Conservation (phyloP, 768 basidiomycete genomes). For the Hydnomerulius pinastri region DNA sequence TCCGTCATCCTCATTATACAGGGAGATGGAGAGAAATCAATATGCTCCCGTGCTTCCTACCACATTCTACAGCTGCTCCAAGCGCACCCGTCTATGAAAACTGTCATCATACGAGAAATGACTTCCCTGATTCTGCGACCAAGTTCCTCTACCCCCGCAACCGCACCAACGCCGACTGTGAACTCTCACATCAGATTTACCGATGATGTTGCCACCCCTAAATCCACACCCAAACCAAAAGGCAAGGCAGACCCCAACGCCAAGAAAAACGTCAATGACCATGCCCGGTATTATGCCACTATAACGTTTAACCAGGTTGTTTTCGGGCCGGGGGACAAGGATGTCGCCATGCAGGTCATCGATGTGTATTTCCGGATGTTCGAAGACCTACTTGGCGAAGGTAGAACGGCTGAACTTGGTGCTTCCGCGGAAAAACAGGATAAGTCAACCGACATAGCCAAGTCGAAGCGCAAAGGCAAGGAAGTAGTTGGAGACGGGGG, state of each 20-base stretch:
- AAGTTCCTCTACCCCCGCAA: constrained; percentile 37
- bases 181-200: constrained; percentile 57
- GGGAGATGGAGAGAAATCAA: constrained; percentile 87
- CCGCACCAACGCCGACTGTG: constrained; percentile 17
- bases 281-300: constrained; percentile 88
- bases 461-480: constrained; percentile 34
- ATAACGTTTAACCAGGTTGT: constrained; percentile 96
- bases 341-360: constrained; percentile 76
- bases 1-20: constrained; percentile 26
- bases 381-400: constrained; percentile 78
- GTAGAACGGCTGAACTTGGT: constrained; percentile 26
- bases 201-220: constrained; percentile 29
- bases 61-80: constrained; percentile 89
- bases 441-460: constrained; percentile 28
- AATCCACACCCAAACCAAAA: constrained; percentile 12
- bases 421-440: constrained; percentile 32
- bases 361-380: constrained; percentile 96
- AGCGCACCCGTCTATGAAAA: constrained; percentile 90
- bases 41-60: constrained; percentile 89
- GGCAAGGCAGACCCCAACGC: constrained; percentile 25
- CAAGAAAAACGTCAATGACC: constrained; percentile 55
- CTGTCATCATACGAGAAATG: constrained; percentile 85
- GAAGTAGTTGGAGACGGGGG: constrained; percentile 61
- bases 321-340: constrained; percentile 63
- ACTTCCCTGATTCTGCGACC: constrained; percentile 70